A percentile compares a stretch with the other conserved stretches of the same genome.
Conservation (phyloP, 2,329 filamentous ascomycete species). For the Trichoderma koningiopsis region DNA sequence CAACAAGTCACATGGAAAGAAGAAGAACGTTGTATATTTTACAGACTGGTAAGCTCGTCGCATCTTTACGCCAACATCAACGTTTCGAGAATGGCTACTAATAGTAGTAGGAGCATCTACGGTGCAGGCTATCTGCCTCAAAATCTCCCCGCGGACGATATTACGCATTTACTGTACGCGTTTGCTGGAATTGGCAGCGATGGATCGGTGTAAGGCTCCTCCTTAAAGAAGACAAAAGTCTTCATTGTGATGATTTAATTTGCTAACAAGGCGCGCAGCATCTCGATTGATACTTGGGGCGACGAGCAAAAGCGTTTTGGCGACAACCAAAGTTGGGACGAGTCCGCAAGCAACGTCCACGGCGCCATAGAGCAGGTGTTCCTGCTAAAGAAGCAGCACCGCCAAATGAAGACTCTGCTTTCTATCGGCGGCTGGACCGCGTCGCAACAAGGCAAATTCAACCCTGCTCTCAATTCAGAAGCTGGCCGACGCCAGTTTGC, state of each 20-base stretch:
- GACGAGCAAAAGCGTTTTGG: slow-evolving; percentile 61
- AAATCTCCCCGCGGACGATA: slow-evolving; percentile 65
- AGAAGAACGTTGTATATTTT: slow-evolving; percentile 53
- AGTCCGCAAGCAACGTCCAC: slow-evolving; percentile 63
- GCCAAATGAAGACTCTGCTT: slow-evolving; percentile 76
- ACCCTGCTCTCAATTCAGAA: slow-evolving; percentile 61
- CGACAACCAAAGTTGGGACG: not conserved
- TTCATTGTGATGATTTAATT: not conserved
- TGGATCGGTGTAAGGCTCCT: slow-evolving; percentile 48
- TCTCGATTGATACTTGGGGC: slow-evolving; percentile 38
- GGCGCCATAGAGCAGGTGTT: slow-evolving; percentile 78
- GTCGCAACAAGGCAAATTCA: slow-evolving; percentile 63
- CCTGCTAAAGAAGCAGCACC: slow-evolving; percentile 73
- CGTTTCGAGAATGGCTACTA: slow-evolving; percentile 45
- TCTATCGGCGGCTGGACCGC: slow-evolving; percentile 83
- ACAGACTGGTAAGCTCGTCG: slow-evolving; percentile 51
- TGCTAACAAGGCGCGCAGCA: not conserved
- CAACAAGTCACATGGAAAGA: not conserved
- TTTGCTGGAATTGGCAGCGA: slow-evolving; percentile 51
- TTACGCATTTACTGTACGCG: slow-evolving; percentile 73
- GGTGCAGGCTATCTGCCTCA: slow-evolving; percentile 71
- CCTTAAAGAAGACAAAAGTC: not conserved
- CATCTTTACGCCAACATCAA: slow-evolving; percentile 68
- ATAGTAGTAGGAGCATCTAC: slow-evolving; percentile 60
- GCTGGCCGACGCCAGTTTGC: slow-evolving; percentile 68